phyloP scores from a whole-genome alignment of 2,329 filamentous ascomycete genomes.

The Atkinsonella texensis region DNA sequence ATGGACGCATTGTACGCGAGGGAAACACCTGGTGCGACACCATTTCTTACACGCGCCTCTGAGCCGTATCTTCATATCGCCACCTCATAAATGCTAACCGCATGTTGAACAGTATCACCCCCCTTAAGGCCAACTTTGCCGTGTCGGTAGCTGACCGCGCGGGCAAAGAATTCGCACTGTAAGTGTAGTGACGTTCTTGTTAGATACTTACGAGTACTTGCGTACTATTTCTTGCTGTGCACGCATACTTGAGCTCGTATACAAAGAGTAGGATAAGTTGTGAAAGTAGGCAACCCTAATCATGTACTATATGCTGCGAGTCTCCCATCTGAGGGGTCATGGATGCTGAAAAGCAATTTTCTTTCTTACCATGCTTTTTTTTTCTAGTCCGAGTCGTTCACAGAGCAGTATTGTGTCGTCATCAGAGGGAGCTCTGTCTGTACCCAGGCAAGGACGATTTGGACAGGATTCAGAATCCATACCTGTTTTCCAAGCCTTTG shows the following conservation, averaged over 20 bases:
- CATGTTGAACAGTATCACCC: constrained; percentile 56
- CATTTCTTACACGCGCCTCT: background rate
- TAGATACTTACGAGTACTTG: background rate
- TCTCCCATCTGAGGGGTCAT: constrained; percentile 12
- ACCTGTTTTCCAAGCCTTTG: constrained; percentile 44
- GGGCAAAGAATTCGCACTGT: constrained; percentile 61
- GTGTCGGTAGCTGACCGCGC: constrained; percentile 34
- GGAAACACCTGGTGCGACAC: constrained; percentile 64
- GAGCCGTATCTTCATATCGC: background rate
- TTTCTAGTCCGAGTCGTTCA: constrained; percentile 14
- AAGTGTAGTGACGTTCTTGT: constrained; percentile 1
- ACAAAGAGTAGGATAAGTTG: constrained; percentile 7
- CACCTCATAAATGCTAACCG: constrained; percentile 4
- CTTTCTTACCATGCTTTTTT: constrained; percentile 24
- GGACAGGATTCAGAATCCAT: background rate
- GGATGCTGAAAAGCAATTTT: constrained; percentile 15
- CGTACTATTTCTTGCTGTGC: constrained; percentile 2
- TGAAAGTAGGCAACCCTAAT: constrained; percentile 1
- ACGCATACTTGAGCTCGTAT: constrained; percentile 6
- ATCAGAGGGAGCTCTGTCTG: constrained; percentile 9
- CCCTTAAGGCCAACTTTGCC: constrained; percentile 86
- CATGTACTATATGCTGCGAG: constrained; percentile 18
- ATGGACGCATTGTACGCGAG: constrained; percentile 86
- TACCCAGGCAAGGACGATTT: constrained; percentile 7
- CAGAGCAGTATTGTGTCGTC: constrained; percentile 6